phyloP scores from a whole-genome alignment of 768 basidiomycete species.

The Dacryopinax primogenitus region DNA sequence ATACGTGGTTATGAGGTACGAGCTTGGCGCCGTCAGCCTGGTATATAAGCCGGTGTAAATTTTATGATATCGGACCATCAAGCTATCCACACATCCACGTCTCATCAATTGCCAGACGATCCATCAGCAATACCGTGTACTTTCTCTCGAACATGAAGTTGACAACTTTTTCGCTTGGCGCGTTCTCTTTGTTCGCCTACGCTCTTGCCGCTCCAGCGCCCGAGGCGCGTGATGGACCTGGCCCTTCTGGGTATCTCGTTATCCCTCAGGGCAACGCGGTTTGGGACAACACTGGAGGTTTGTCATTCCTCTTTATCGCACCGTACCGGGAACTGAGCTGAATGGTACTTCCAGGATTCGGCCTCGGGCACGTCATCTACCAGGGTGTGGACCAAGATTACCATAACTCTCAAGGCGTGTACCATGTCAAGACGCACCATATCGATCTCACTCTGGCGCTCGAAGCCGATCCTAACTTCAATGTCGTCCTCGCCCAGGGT shows the following conservation, averaged over 20 bases:
- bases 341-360: not conserved
- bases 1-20: too few relatives aligned
- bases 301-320: not conserved
- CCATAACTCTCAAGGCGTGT: not conserved
- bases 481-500: not conserved
- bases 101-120: too few relatives aligned
- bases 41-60: too few relatives aligned
- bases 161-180: not conserved
- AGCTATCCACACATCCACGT: too few relatives aligned
- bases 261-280: not conserved
- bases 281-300: not conserved
- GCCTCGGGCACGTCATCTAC: not conserved
- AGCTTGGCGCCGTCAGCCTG: too few relatives aligned
- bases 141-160: not conserved
- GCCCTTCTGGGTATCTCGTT: not conserved
- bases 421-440: not conserved
- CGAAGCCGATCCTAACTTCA: not conserved
- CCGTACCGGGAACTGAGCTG: not conserved
- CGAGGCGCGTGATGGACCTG: not conserved
- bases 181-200: not conserved
- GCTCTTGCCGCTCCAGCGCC: not conserved
- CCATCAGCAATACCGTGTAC: too few relatives aligned
- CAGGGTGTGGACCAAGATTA: not conserved
- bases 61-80: too few relatives aligned
- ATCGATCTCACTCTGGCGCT: not conserved